These are phyloP conservation scores for Annulohypoxylon nitens DNA, from an alignment of 495 filamentous ascomycete species.

Conservation along the genomic window DNA sequence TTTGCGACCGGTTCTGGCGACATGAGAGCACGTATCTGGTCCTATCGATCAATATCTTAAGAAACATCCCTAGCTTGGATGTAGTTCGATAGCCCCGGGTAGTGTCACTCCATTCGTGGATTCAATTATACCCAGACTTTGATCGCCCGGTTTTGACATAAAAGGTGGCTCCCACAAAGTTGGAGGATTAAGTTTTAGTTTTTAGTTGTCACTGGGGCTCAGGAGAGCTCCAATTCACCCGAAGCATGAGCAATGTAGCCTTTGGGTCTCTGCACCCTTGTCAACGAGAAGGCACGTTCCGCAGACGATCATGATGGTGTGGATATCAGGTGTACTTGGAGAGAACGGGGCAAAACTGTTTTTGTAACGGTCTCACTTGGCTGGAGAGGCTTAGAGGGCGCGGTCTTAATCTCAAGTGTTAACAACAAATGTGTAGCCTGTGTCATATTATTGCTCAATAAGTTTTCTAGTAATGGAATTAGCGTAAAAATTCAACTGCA, in stretches of 20 bases:
- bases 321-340: constrained; percentile 38
- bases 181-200: background rate
- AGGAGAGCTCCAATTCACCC: background rate
- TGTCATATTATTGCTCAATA: constrained; percentile 22
- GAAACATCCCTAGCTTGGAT: background rate
- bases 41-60: constrained; percentile 62
- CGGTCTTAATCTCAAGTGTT: constrained; percentile 17
- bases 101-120: background rate
- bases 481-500: background rate
- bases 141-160: background rate
- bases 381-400: constrained; percentile 24
- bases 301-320: constrained; percentile 14
- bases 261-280: background rate
- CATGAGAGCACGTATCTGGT: constrained; percentile 93
- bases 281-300: background rate
- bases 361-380: constrained; percentile 33
- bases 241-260: background rate
- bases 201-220: constrained; percentile 12
- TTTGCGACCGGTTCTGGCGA: constrained; percentile 93
- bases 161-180: background rate
- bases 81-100: background rate
- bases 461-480: constrained; percentile 23
- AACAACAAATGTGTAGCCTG: constrained; percentile 11
- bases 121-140: background rate
- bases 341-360: constrained; percentile 28